Base-by-base conservation (phyloP, 192 early-diverging fungal species). In the Dissophora ornata region DNA sequence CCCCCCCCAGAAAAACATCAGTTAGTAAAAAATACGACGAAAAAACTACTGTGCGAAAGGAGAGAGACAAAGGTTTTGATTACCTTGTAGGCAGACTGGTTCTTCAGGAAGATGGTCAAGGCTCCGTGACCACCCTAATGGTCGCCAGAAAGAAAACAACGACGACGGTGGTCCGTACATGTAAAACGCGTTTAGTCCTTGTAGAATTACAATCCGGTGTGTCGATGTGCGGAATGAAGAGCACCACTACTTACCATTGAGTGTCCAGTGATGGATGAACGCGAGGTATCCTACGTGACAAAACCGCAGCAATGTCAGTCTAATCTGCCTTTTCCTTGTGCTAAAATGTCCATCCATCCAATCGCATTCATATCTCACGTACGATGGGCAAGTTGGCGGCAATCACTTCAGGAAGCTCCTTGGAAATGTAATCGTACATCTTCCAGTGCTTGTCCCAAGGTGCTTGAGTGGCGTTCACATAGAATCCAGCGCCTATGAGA, bases 71-170 rank as follows among this genome's bases (percentile, higher is more conserved):
- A n/a, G n/a, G n/a, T 38, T 38, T 6, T 13, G 41, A 52, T 47
- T 71, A 77, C 84, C 67, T 86, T 86, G 84, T 89, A 97, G 36
- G 82, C 57, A n/a, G 71, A 81, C 7, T 87, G 86, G 59, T 93
- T 93, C 79, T 90, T 90, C 48, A 97, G 65, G 10, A 87, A 89
- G 26, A 89, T 83, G 12, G 90, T 79, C 24, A 97, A 83, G 13
- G 95, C 95, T 50, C 95, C 95, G 75, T 97, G 95, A 22, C 95
- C 95, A 26, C 95, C 95, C 88, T 85, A 67, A 11, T 26, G 22
- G 21, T 51, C 7, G 49, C 4, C 3, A 55, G 3, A 55, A 32
- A 41, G 26, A 26, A 5, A 26, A 44, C 7, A 45, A 44, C 1
- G 44, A 58, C 3, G 40, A 28, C 38, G 24, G 7, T 26, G 8